Evolutionary conservation across 805 yeast genomes (phyloP).

Genomic region (Nakazawaea anatomiae): DNA sequence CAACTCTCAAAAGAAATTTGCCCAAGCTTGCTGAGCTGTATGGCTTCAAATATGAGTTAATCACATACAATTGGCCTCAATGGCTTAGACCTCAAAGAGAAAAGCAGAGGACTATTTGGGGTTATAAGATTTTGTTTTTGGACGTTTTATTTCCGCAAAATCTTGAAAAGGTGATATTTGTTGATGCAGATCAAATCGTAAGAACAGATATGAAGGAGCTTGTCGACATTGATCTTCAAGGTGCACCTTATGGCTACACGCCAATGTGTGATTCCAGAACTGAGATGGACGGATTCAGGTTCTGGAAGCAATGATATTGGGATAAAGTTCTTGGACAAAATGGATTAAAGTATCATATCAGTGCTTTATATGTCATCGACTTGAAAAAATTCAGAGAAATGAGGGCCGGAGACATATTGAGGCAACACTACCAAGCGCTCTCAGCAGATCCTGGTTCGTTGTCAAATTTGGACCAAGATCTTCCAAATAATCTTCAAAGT

Average conservation of each 20-base stretch:
- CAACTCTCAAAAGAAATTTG: conserved; percentile 55
- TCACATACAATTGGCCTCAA: conserved; percentile 89
- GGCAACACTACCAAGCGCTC: conserved; percentile 79
- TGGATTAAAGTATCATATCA: conserved; percentile 65
- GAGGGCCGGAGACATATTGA: conserved; percentile 72
- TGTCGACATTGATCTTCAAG: conserved; percentile 61
- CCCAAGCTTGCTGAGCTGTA: conserved; percentile 51
- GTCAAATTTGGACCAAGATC: conserved; percentile 83
- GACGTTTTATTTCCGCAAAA: conserved; percentile 84
- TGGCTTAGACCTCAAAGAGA: conserved; percentile 82
- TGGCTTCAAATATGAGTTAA: conserved; percentile 65
- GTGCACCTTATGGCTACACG: conserved; percentile 80
- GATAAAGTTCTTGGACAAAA: conserved; percentile 48
- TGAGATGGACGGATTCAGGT: conserved; percentile 80
- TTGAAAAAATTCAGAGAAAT: conserved; percentile 55
- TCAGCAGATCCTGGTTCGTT: conserved; percentile 77
- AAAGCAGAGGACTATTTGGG: conserved; percentile 79
- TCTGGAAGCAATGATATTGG: conserved; percentile 97
- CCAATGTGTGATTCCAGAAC: conserved; percentile 81
- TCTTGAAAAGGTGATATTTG: conserved; percentile 70
- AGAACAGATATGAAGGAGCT: conserved; percentile 70
- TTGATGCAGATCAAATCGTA: conserved; percentile 81
- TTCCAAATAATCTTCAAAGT: conserved; percentile 82
- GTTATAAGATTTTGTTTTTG: conserved; percentile 77
- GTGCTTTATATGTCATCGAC: conserved; percentile 83